Conservation (phyloP, 164 flowering plant genomes). For the Hamamelis virginiana region DNA sequence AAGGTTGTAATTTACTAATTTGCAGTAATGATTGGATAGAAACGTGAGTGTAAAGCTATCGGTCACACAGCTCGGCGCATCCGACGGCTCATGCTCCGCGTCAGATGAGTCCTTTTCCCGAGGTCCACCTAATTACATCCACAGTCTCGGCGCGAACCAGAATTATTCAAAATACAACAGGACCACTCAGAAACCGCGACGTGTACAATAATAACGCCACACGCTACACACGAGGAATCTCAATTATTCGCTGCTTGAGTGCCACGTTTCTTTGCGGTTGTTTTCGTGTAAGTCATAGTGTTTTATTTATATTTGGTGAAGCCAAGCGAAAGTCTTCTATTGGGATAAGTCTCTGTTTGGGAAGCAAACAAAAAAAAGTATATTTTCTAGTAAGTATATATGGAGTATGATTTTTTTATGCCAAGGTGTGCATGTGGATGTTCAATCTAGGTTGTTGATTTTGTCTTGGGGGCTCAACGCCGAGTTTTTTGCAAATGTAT, state of each 20-base stretch:
- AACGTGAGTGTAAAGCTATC: slow-evolving; percentile 14
- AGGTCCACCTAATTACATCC: no score
- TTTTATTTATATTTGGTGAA: no score
- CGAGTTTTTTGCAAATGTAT: no score
- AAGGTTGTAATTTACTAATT: neutral
- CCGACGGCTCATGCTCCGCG: slow-evolving; percentile 23
- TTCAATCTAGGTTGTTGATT: no score
- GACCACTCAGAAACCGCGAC: neutral
- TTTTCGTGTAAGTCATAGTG: slow-evolving; percentile 9
- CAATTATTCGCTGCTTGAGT: neutral
- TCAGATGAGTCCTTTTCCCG: slow-evolving; percentile 4
- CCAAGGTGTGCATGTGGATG: no score
- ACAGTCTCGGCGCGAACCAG: no score
- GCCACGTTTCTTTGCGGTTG: slow-evolving; percentile 10
- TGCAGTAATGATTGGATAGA: slow-evolving; percentile 9
- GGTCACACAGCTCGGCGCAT: slow-evolving; percentile 17
- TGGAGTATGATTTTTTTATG: no score
- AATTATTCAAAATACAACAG: neutral
- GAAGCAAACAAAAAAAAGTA: no score
- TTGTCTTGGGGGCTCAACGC: no score
- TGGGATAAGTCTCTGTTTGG: no score
- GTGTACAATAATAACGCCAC: neutral
- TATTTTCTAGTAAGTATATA: no score
- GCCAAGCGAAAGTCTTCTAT: no score
- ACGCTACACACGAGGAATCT: slow-evolving; percentile 7